These are phyloP conservation scores for Triangularia setosa DNA, from an alignment of 2,329 filamentous ascomycete genomes.

Conservation along the genomic window DNA sequence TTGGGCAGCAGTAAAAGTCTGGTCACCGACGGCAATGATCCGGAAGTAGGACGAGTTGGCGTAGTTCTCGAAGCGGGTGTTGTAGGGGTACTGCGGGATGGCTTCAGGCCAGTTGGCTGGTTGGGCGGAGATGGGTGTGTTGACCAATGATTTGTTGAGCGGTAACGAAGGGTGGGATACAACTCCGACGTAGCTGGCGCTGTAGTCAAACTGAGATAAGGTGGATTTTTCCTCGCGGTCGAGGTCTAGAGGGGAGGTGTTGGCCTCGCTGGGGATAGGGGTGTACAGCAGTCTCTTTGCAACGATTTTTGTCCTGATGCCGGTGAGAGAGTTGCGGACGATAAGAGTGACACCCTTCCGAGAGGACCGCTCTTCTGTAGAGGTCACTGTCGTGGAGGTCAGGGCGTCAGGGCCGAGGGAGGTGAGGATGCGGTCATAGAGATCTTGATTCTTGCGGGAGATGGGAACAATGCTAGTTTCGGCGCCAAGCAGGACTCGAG, in stretches of 20 bases:
- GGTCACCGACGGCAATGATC: slow-evolving; percentile 28
- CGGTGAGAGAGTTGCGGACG: slow-evolving; percentile 25
- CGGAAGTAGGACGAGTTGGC: slow-evolving; percentile 28
- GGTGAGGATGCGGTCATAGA: slow-evolving; percentile 37
- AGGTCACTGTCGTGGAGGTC: slow-evolving; percentile 32
- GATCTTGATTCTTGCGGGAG: slow-evolving; percentile 36
- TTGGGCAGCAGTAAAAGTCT: slow-evolving; percentile 14
- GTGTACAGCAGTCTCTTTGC: slow-evolving; percentile 36
- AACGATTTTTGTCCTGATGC: slow-evolving; percentile 28
- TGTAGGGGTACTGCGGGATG: slow-evolving; percentile 25
- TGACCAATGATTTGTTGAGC: slow-evolving; percentile 26
- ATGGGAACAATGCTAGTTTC: slow-evolving; percentile 31
- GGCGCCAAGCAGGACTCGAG: slow-evolving; percentile 31
- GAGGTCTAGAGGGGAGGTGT: slow-evolving; percentile 30
- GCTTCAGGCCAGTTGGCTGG: slow-evolving; percentile 29
- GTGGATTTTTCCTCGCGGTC: slow-evolving; percentile 14
- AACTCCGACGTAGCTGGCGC: slow-evolving; percentile 32
- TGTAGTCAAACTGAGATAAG: slow-evolving; percentile 33
- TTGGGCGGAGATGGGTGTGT: slow-evolving; percentile 27
- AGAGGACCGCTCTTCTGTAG: slow-evolving; percentile 27
- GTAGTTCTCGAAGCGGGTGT: slow-evolving; percentile 28
- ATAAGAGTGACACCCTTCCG: slow-evolving; percentile 29
- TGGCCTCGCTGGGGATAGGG: slow-evolving; percentile 32
- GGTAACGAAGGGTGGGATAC: slow-evolving; percentile 32
- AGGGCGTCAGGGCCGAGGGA: slow-evolving; percentile 34